Evolutionary conservation across 257 asterid genomes (phyloP), one percentile per base, ranked within the genome.

Genomic region (Datura wrightii): DNA sequence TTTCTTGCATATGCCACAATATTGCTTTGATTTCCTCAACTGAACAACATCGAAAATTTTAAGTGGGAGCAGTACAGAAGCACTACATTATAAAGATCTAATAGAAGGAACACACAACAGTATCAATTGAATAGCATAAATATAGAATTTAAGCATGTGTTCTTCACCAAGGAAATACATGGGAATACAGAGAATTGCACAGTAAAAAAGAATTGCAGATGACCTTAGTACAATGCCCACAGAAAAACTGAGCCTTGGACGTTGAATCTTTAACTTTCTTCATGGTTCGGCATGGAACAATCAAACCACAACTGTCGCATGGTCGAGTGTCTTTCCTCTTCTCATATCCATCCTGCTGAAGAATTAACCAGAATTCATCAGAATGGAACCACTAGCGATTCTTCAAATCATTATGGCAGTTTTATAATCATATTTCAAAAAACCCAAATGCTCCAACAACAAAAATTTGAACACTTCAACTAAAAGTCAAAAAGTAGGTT

Each of bases 191-290:
- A n/a, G 67, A 53, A 50, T n/a, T 78, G 76, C 14, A 74, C 53
- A 74, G 85, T 72, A 82, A 24, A 84, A 84, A 85, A 59, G 63
- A n/a, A 46, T 82, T 65, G 80, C 19, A 72, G 59, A 72, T 46
- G 58, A 97, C 99, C 99, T 95, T 94, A 65, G 87, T 80, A 85
- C 99, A 97, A 80, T 94, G 96, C 86, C 90, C 97, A 81, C 99
- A 97, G 85, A 92, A 82, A 87, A 87, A 88, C 79, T 87, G 90
- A 37, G 90, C 60, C 84, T 90, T 83, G 67, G 90, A 84, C 66
- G 87, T 83, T 67, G 90, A 53, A 60, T 85, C 84, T 85, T 88
- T 92, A 56, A 91, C 85, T 92, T 88, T 93, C 92, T 92, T 95
- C 94, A 93, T 87, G 90, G 90, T 88, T 90, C 92, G 91, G 85